Conservation (phyloP, 768 basidiomycete species). For the Amanita brunnescens region DNA sequence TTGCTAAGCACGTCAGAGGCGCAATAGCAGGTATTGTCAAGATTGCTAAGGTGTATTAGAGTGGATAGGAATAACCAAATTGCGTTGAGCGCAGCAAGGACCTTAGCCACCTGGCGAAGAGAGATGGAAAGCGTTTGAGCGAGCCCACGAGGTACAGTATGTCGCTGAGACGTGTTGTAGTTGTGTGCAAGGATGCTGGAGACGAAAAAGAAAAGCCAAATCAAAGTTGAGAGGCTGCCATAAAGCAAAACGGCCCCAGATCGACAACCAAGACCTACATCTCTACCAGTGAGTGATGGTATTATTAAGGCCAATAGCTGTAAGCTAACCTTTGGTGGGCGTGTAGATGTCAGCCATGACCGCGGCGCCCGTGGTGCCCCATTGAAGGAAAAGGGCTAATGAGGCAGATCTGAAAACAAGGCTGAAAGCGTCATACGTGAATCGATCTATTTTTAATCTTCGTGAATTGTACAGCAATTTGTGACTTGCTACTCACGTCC, state of each 20-base stretch:
- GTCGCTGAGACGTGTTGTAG: neutral
- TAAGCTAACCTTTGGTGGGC: constrained; percentile 18
- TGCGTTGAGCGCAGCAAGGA: constrained; percentile 22
- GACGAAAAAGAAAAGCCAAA: constrained; percentile 22
- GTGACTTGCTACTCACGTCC: too few species aligned
- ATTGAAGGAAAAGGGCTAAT: constrained; percentile 18
- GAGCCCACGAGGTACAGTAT: neutral
- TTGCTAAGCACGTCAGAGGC: constrained; percentile 24
- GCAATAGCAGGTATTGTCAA: constrained; percentile 28
- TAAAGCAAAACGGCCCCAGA: constrained; percentile 24
- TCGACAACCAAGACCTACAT: constrained; percentile 25
- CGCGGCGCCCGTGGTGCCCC: constrained; percentile 22
- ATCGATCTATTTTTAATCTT: neutral
- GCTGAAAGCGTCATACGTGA: neutral
- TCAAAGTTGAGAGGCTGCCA: constrained; percentile 21
- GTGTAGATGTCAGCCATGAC: constrained; percentile 19
- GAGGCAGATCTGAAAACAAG: constrained; percentile 1
- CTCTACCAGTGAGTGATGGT: neutral
- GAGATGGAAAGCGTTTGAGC: constrained; percentile 16
- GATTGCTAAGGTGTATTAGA: constrained; percentile 24
- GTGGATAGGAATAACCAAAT: constrained; percentile 22
- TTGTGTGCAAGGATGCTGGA: constrained; percentile 21
- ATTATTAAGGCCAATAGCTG: neutral
- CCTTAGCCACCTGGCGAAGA: constrained; percentile 22
- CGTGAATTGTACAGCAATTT: too few species aligned